Evolutionary conservation across 1,284 basidiomycete species (phyloP).

Genomic region (Ustilago trichophora): DNA sequence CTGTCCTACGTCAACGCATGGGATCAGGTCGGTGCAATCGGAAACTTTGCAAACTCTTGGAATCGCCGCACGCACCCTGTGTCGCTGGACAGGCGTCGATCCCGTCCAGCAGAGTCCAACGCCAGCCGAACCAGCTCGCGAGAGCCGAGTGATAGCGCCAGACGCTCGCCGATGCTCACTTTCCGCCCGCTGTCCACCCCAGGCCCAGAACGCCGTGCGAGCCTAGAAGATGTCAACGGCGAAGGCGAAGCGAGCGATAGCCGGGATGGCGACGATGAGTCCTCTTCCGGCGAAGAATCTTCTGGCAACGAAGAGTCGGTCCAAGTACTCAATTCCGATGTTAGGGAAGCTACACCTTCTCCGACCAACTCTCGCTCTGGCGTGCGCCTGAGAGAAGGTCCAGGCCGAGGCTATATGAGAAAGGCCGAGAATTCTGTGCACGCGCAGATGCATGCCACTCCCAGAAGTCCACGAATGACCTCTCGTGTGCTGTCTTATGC

Average conservation of each 20-base stretch:
- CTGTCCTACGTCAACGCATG: slow-evolving; percentile 54
- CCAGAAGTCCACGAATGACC: slow-evolving; percentile 38
- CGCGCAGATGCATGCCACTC: slow-evolving; percentile 34
- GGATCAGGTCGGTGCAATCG: slow-evolving; percentile 51
- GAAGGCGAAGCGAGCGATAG: slow-evolving; percentile 46
- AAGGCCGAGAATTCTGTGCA: slow-evolving; percentile 38
- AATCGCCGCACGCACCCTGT: slow-evolving; percentile 11
- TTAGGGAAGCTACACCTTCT: slow-evolving; percentile 5
- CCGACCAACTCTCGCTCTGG: slow-evolving; percentile 13
- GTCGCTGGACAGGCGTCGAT: slow-evolving; percentile 16
- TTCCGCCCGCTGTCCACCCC: background rate
- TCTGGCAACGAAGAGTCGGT: slow-evolving; percentile 21
- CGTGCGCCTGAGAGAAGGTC: slow-evolving; percentile 22
- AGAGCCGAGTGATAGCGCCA: background rate
- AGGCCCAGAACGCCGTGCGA: slow-evolving; percentile 6
- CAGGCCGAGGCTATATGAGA: slow-evolving; percentile 34
- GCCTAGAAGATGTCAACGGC: slow-evolving; percentile 9
- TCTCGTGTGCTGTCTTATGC: slow-evolving; percentile 28
- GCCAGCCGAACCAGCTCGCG: background rate
- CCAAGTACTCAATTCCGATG: background rate
- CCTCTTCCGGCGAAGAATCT: slow-evolving; percentile 37
- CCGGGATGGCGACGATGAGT: slow-evolving; percentile 58
- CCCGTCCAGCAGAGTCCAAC: background rate
- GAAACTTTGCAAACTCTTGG: slow-evolving; percentile 34
- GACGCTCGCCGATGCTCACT: background rate